A percentile compares a stretch with the other conserved stretches of the same genome.
These are phyloP conservation scores for Aspergillus panamensis DNA, from an alignment of 495 filamentous ascomycete species.

Conservation along the genomic window DNA sequence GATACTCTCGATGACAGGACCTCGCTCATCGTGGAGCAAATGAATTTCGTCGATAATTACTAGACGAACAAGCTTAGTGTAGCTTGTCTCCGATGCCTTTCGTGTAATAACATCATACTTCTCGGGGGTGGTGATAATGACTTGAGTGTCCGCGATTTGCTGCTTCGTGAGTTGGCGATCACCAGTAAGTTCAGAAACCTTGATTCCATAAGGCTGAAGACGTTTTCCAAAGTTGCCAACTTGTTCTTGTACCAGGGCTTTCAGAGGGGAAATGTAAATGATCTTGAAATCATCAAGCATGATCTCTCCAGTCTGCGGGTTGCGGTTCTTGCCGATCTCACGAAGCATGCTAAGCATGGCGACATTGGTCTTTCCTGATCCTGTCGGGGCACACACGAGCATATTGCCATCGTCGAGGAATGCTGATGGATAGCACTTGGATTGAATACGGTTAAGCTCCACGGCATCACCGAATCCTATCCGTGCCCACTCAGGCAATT, in stretches of 20 bases:
- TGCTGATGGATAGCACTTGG: conserved; percentile 82
- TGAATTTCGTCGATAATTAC: conserved; percentile 99
- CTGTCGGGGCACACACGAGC: conserved; percentile 95
- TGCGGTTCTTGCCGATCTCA: conserved; percentile 93
- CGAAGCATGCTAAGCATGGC: conserved; percentile 95
- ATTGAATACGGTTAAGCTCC: conserved; percentile 92
- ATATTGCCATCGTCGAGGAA: conserved; percentile 96
- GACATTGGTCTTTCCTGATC: conserved; percentile 98
- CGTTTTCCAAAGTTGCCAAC: conserved; percentile 95
- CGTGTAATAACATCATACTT: conserved; percentile 99
- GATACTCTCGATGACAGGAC: conserved; percentile 94
- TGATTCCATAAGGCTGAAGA: conserved; percentile 85
- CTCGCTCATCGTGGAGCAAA: conserved; percentile 94
- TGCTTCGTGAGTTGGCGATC: conserved; percentile 98
- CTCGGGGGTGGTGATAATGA: conserved; percentile 98
- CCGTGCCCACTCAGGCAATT: conserved; percentile 89
- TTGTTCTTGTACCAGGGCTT: conserved; percentile 94
- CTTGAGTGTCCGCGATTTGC: conserved; percentile 94
- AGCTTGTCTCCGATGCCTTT: conserved; percentile 94
- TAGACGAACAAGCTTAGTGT: conserved; percentile 91
- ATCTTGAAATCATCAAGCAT: conserved; percentile 97
- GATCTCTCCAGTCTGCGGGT: conserved; percentile 81
- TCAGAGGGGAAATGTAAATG: conserved; percentile 89
- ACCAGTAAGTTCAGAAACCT: conserved; percentile 89
- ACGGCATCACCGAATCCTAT: conserved; percentile 75